Evolutionary conservation across 495 filamentous ascomycete genomes (phyloP).

Genomic region (Trichocladium antarcticum): DNA sequence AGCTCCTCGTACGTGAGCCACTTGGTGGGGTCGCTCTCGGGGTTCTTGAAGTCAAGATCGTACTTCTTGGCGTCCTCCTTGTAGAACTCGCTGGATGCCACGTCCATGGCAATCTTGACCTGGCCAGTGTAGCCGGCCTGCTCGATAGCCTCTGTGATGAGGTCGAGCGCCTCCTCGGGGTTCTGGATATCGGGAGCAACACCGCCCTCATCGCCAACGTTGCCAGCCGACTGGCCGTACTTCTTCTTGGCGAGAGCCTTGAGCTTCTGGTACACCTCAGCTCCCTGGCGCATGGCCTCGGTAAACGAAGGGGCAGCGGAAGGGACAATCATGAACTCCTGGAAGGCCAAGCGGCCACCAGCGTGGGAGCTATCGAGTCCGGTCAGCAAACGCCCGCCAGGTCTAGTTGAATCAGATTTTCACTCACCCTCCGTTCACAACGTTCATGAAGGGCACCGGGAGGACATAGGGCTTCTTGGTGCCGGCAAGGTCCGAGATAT

Average conservation of each 20-base stretch:
- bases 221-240: constrained; percentile 97
- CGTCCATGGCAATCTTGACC: constrained; percentile 98
- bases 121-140: constrained; percentile 87
- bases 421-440: constrained; percentile 84
- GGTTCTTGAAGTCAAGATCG: constrained; percentile 99
- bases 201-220: constrained; percentile 99
- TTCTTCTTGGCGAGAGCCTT: constrained; percentile 98
- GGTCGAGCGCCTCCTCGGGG: constrained; percentile 88
- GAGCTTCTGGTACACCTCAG: constrained; percentile 96
- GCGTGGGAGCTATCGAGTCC: constrained; percentile 61
- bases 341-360: constrained; percentile 96
- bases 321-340: constrained; percentile 99
- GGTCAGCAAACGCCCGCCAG: constrained; percentile 19
- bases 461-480: constrained; percentile 99
- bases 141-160: constrained; percentile 92
- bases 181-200: constrained; percentile 98
- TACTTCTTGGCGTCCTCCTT: constrained; percentile 96
- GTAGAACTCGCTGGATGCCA: constrained; percentile 99
- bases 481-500: constrained; percentile 95
- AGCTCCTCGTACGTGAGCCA: constrained; percentile 99
- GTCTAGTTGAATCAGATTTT: not conserved
- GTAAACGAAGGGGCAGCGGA: constrained; percentile 72
- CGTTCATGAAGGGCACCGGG: constrained; percentile 99
- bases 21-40: constrained; percentile 80
- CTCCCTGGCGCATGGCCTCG: constrained; percentile 89